Evolutionary conservation across 768 basidiomycete genomes (phyloP).

Genomic region (Rhodotorula babjevae): DNA sequence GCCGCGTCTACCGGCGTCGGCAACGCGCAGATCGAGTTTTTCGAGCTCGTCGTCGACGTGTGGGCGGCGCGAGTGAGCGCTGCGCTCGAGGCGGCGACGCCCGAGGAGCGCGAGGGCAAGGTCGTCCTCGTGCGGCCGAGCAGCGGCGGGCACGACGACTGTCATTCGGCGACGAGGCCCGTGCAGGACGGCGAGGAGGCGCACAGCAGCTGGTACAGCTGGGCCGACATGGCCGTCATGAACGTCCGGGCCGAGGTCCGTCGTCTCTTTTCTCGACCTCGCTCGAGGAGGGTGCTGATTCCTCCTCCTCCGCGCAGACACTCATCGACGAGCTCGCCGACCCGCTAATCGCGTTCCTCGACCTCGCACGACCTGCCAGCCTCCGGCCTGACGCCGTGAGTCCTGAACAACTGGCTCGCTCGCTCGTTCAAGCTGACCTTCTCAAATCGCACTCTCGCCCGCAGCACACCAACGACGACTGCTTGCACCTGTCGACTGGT

Average conservation of each 20-base stretch:
- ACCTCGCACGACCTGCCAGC: neutral
- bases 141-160: conserved; percentile 1
- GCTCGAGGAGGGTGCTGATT: neutral
- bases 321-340: neutral
- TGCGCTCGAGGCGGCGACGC: neutral
- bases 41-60: neutral
- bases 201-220: neutral
- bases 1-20: neutral
- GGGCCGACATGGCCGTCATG: conserved; percentile 1
- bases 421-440: neutral
- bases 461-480: conserved; percentile 17
- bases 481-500: neutral
- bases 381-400: conserved; percentile 6
- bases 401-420: neutral
- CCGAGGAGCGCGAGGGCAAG: neutral
- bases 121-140: conserved; percentile 1
- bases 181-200: neutral
- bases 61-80: neutral
- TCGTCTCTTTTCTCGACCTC: too few species aligned
- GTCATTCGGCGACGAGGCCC: neutral
- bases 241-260: neutral
- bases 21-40: neutral
- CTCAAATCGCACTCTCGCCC: neutral
- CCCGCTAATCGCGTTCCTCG: neutral
- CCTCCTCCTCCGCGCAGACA: neutral